Base-by-base conservation (phyloP, 2,329 filamentous ascomycete species). In the Nannizzia gypsea region DNA sequence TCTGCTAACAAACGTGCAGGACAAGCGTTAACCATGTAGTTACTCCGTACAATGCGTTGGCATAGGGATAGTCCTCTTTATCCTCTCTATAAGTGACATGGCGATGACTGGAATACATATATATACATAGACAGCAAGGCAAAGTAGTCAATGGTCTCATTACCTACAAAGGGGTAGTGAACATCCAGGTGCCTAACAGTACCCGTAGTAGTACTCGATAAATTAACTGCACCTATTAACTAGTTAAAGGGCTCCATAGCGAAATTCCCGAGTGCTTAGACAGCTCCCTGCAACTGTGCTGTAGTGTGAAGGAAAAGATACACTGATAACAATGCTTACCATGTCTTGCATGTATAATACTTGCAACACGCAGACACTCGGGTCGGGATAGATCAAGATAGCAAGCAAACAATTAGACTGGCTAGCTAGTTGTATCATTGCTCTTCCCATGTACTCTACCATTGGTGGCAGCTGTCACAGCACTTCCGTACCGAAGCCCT, bases 311-410 rank as follows among this genome's bases (percentile, higher is more conserved):
- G 11, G 15, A 15, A 15, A 26, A n/a, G n/a, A 13, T 3, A 15
- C 26, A 54, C 50, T 34, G 26, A 11, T 5, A 26, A 54, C 26
- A 34, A 9, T 15, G n/a, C 28, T 24, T 46, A 17, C 42, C 22
- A 28, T 54, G 26, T 54, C 50, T 34, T 54, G 50, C 26, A 20
- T 31, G 50, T 36, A 13, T 34, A n/a, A 52, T 52, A 54, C 31
- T n/a, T 54, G 50, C 50, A 54, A 54, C 50, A 34, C 34, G 26
- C 26, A 54, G 50, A 54, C n/a, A 54, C 28, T 26, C 50, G 34
- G 15, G 44, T 22, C 24, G 9, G 4, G n/a, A 26, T 26, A 50
- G 20, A 13, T 5, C 13, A 34, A 20, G 17, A 36, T 36, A 8
- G 31, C 13, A 22, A 26, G 44, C 44, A 54, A 20, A 54, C 50